Evolutionary conservation across 805 yeast species (phyloP).

Genomic region (Brettanomyces custersianus): DNA sequence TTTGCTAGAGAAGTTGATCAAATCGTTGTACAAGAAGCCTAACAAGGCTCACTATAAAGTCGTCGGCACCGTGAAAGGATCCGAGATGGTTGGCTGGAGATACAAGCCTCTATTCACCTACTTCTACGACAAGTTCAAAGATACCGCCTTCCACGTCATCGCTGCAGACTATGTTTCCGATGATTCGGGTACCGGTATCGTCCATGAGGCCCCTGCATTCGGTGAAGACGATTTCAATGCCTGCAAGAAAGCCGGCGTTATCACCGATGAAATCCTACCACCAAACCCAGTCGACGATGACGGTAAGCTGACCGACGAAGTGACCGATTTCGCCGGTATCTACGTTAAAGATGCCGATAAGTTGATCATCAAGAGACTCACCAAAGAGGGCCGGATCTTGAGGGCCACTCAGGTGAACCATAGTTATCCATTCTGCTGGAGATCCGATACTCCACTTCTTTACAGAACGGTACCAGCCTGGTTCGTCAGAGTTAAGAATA

Average conservation of each 20-base stretch:
- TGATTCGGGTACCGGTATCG: conserved; percentile 98
- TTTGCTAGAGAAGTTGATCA: conserved; percentile 72
- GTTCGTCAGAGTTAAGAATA: conserved; percentile 86
- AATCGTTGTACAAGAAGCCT: conserved; percentile 89
- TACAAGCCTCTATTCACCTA: conserved; percentile 81
- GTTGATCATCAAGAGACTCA: conserved; percentile 74
- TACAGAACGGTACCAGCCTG: conserved; percentile 98
- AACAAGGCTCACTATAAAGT: conserved; percentile 78
- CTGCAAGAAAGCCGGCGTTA: conserved; percentile 67
- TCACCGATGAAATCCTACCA: conserved; percentile 56
- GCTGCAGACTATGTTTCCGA: conserved; percentile 77
- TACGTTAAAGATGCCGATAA: conserved; percentile 96
- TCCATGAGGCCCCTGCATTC: conserved; percentile 96
- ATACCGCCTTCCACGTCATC: conserved; percentile 74
- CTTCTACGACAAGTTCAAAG: conserved; percentile 68
- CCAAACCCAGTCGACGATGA: conserved; percentile 95
- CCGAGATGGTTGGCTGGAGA: conserved; percentile 66
- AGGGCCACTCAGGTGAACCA: conserved; percentile 80
- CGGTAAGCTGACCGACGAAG: conserved; percentile 75
- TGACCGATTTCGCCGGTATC: conserved; percentile 64
- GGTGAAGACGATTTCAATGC: conserved; percentile 97
- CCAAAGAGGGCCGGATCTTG: conserved; percentile 67
- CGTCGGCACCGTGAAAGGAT: conserved; percentile 73
- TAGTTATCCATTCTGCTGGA: conserved; percentile 99
- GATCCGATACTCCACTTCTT: conserved; percentile 95